A percentile compares a stretch with the other conserved stretches of the same genome.
phyloP scores from a whole-genome alignment of 2,329 filamentous ascomycete species.

The Ophiostoma perfectum region DNA sequence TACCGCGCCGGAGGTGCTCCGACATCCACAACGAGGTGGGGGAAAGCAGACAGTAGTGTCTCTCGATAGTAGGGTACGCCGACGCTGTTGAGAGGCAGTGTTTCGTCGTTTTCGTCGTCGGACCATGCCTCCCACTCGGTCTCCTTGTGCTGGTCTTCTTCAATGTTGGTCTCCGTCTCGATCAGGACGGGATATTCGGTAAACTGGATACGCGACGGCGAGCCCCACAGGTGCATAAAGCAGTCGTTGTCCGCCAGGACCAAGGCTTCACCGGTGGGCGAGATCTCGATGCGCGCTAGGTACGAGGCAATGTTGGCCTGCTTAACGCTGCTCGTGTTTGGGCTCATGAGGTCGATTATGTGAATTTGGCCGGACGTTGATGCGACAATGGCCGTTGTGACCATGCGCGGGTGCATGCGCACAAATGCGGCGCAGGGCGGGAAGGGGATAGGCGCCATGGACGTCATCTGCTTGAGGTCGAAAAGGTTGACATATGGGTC shows the following conservation, averaged over 20 bases:
- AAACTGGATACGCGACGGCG: conserved; percentile 77
- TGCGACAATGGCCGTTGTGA: conserved; percentile 88
- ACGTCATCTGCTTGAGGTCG: conserved; percentile 83
- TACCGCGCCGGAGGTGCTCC: conserved; percentile 74
- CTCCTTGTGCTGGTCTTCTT: conserved; percentile 38
- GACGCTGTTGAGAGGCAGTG: conserved; percentile 71
- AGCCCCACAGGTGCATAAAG: conserved; percentile 81
- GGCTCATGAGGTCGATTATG: conserved; percentile 91
- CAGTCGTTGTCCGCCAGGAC: conserved; percentile 74
- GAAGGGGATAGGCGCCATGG: conserved; percentile 84
- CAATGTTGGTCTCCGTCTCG: conserved; percentile 63
- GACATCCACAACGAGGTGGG: conserved; percentile 74
- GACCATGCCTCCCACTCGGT: conserved; percentile 28
- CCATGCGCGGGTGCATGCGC: conserved; percentile 91
- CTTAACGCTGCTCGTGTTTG: conserved; percentile 77
- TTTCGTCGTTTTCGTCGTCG: conserved; percentile 27
- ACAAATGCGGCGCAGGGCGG: conserved; percentile 91
- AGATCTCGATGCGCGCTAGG: conserved; percentile 76
- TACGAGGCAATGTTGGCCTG: conserved; percentile 73
- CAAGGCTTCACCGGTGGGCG: conserved; percentile 79
- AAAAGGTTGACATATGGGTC: conserved; percentile 95
- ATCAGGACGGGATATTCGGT: conserved; percentile 73
- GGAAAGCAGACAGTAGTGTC: conserved; percentile 80
- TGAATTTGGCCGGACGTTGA: conserved; percentile 92
- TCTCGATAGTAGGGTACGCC: conserved; percentile 95